Evolutionary conservation across 768 basidiomycete genomes (phyloP).

Genomic region (Podaxis carcinomalis): DNA sequence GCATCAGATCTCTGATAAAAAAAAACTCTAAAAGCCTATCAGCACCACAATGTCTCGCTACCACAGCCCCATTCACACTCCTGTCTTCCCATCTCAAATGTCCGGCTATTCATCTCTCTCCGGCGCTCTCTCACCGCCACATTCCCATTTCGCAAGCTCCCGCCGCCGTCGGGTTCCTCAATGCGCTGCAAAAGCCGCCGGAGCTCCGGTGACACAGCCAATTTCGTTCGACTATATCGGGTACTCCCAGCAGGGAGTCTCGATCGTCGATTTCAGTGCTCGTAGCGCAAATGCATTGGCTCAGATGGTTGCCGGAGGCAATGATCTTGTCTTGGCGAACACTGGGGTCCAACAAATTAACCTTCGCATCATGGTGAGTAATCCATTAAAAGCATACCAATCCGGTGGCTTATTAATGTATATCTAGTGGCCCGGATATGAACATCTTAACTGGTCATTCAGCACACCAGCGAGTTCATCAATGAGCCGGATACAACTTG

Average conservation of each 20-base stretch:
- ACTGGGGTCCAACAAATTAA: conserved; percentile 3
- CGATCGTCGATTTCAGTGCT: conserved; percentile 40
- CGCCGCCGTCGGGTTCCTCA: conserved; percentile 36
- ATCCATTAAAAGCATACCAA: too few relatives aligned
- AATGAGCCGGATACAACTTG: conserved; percentile 12
- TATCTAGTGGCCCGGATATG: conserved; percentile 14
- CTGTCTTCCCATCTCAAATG: conserved; percentile 24
- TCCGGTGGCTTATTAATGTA: neutral
- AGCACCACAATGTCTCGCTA: conserved; percentile 18
- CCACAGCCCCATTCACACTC: conserved; percentile 40
- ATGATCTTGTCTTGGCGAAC: conserved; percentile 4
- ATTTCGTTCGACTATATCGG: conserved; percentile 41
- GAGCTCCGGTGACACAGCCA: conserved; percentile 20
- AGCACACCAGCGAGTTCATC: conserved; percentile 2
- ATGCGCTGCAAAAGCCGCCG: conserved; percentile 16
- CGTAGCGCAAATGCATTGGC: conserved; percentile 31
- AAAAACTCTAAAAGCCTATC: neutral
- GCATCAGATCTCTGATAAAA: neutral
- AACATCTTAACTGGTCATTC: conserved; percentile 11
- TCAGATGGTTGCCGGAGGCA: conserved; percentile 11
- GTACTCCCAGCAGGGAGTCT: conserved; percentile 36
- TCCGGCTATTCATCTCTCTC: conserved; percentile 26
- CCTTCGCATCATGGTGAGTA: conserved; percentile 12
- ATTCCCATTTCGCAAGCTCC: conserved; percentile 23
- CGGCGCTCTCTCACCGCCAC: conserved; percentile 19